Percentiles rank a stretch among this genome's conserved stretches.
Evolutionary conservation across 2,329 filamentous ascomycete genomes (phyloP).

Genomic region (Mycosphaerella sp.): DNA sequence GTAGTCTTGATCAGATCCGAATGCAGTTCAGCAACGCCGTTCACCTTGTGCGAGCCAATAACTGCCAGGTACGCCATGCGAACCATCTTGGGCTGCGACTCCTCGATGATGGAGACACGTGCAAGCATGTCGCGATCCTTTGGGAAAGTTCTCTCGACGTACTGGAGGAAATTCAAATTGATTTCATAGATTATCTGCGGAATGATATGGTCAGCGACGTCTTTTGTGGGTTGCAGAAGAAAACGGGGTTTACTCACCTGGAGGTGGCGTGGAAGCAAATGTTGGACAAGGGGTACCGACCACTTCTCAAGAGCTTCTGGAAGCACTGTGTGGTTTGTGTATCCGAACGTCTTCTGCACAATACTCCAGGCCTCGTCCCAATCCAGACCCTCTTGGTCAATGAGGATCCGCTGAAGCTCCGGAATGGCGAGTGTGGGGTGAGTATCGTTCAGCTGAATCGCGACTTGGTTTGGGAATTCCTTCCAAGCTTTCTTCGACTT

Average conservation of each 20-base stretch:
- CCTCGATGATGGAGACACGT: slow-evolving; percentile 95
- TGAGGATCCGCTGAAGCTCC: slow-evolving; percentile 84
- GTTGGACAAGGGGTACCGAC: slow-evolving; percentile 87
- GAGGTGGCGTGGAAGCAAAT: slow-evolving; percentile 85
- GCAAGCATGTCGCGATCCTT: slow-evolving; percentile 77
- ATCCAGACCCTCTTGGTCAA: slow-evolving; percentile 82
- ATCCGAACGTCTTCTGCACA: slow-evolving; percentile 66
- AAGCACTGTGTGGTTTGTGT: slow-evolving; percentile 97
- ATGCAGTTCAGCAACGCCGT: slow-evolving; percentile 94
- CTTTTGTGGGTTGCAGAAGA: not conserved
- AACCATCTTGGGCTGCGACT: slow-evolving; percentile 94
- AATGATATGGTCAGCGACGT: not conserved
- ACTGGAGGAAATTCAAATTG: slow-evolving; percentile 88
- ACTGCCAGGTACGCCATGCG: slow-evolving; percentile 94
- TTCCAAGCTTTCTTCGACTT: slow-evolving; percentile 87
- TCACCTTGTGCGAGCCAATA: slow-evolving; percentile 98
- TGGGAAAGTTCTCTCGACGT: slow-evolving; percentile 83
- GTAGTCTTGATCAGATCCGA: slow-evolving; percentile 97
- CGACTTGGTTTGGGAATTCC: slow-evolving; percentile 89
- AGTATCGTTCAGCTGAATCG: slow-evolving; percentile 97
- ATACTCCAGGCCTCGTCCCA: slow-evolving; percentile 90
- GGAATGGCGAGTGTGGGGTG: slow-evolving; percentile 95
- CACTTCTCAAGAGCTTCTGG: slow-evolving; percentile 98
- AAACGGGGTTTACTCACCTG: slow-evolving; percentile 1
- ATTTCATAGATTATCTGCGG: slow-evolving; percentile 94